A percentile compares a stretch with the other conserved stretches of the same genome.
Evolutionary conservation across 805 yeast genomes (phyloP).

Genomic region (Saccharomycopsis babjevae): DNA sequence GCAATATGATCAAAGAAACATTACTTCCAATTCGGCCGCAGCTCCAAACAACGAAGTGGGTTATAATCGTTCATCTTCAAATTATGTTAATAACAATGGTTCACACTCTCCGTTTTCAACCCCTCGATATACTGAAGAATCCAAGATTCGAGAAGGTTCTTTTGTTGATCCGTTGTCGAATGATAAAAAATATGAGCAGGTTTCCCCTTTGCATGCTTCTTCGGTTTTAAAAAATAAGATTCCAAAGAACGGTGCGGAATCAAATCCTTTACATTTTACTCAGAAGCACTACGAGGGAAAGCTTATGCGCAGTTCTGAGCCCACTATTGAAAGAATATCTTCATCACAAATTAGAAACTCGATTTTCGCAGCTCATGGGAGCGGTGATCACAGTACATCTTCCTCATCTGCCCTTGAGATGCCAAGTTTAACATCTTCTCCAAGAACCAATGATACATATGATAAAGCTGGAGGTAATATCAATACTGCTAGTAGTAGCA

Average conservation of each 20-base stretch:
- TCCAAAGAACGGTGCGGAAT: not conserved
- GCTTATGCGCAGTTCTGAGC: not conserved
- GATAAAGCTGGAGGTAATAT: not conserved
- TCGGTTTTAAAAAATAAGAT: not conserved
- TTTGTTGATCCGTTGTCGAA: slow-evolving; percentile 1
- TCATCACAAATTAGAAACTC: slow-evolving; percentile 10
- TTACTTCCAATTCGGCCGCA: not conserved
- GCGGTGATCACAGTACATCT: not conserved
- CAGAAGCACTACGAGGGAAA: not conserved
- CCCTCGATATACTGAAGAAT: not conserved
- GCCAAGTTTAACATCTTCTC: not conserved
- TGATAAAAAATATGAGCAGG: not conserved
- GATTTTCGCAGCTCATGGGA: slow-evolving; percentile 5
- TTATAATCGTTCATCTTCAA: not conserved
- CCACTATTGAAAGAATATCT: not conserved
- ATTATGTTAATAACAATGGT: not conserved
- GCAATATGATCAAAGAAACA: not conserved
- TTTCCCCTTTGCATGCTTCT: not conserved
- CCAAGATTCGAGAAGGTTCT: slow-evolving; percentile 2
- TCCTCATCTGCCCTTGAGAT: not conserved
- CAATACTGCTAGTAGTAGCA: not conserved
- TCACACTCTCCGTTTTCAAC: not conserved
- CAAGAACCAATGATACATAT: not conserved
- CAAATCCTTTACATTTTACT: not conserved
- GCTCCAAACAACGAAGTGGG: not conserved